Percentiles rank a stretch among this genome's conserved stretches.
These are phyloP conservation scores for Zygosaccharomyces bisporus DNA, from an alignment of 805 yeast species.

Conservation along the genomic window DNA sequence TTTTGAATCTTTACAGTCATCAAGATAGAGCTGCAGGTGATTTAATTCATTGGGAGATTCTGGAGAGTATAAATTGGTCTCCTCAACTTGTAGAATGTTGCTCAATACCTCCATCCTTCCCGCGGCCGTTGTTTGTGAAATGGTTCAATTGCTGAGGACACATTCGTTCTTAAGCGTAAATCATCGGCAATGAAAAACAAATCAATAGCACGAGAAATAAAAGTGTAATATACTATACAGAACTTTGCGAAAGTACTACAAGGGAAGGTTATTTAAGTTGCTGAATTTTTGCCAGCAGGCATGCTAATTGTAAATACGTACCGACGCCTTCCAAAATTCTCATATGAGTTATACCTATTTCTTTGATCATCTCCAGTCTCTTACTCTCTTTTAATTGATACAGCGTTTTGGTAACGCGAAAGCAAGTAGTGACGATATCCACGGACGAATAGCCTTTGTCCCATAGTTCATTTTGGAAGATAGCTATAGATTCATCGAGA, in stretches of 20 bases:
- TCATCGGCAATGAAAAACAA: not conserved
- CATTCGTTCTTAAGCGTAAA: no score
- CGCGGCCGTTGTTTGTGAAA: not conserved
- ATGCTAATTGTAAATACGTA: slow-evolving; percentile 79
- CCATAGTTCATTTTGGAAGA: slow-evolving; percentile 67
- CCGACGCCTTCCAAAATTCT: slow-evolving; percentile 90
- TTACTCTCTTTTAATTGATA: slow-evolving; percentile 62
- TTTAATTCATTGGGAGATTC: slow-evolving; percentile 4
- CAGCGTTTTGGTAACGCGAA: slow-evolving; percentile 78
- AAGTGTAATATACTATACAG: not conserved
- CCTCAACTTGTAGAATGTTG: slow-evolving; percentile 14
- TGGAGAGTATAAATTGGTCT: not conserved
- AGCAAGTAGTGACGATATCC: slow-evolving; percentile 87
- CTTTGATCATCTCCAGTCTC: slow-evolving; percentile 73
- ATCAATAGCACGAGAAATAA: not conserved
- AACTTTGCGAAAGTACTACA: not conserved
- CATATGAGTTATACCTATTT: slow-evolving; percentile 90
- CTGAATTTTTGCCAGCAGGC: slow-evolving; percentile 61
- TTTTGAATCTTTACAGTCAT: slow-evolving; percentile 13
- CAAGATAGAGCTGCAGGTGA: slow-evolving; percentile 8
- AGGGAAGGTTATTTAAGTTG: slow-evolving; percentile 17
- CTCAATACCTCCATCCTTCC: slow-evolving; percentile 18
- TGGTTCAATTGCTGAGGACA: no score
- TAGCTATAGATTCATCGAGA: slow-evolving; percentile 62
- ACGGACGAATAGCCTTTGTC: slow-evolving; percentile 87